These are phyloP conservation scores for Rosa chinensis DNA, from an alignment of 306 rosid species.

Conservation along the genomic window DNA sequence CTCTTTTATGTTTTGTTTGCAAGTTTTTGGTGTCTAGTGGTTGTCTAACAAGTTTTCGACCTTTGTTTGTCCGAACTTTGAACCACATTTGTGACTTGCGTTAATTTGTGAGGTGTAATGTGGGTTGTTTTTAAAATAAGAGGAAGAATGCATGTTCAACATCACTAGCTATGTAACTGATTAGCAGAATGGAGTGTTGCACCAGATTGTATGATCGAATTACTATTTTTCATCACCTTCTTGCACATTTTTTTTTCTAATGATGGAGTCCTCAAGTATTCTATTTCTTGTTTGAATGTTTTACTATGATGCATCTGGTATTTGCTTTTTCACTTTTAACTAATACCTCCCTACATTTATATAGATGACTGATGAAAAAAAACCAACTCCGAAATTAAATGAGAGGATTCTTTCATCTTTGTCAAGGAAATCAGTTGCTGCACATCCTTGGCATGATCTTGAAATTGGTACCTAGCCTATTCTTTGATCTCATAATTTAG, in stretches of 20 bases:
- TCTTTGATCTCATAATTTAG: background rate
- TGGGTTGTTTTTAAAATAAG: background rate
- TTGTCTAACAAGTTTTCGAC: background rate
- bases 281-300: background rate
- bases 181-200: background rate
- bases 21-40: background rate
- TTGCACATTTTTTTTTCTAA: background rate
- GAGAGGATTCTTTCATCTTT: conserved; percentile 92
- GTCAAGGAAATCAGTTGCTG: conserved; percentile 93
- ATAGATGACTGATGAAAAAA: conserved; percentile 49
- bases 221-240: background rate
- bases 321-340: background rate
- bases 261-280: background rate
- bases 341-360: conserved; percentile 13
- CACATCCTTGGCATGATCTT: conserved; percentile 99
- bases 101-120: background rate
- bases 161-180: background rate
- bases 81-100: background rate
- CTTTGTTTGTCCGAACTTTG: background rate
- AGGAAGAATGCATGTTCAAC: background rate
- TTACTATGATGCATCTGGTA: background rate
- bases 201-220: background rate
- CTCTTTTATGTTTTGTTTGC: background rate
- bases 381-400: conserved; percentile 54
- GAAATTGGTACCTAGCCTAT: conserved; percentile 68